Evolutionary conservation across 805 yeast species (phyloP), one percentile per base, ranked within the genome.

Genomic region (Metschnikowia sp.): DNA sequence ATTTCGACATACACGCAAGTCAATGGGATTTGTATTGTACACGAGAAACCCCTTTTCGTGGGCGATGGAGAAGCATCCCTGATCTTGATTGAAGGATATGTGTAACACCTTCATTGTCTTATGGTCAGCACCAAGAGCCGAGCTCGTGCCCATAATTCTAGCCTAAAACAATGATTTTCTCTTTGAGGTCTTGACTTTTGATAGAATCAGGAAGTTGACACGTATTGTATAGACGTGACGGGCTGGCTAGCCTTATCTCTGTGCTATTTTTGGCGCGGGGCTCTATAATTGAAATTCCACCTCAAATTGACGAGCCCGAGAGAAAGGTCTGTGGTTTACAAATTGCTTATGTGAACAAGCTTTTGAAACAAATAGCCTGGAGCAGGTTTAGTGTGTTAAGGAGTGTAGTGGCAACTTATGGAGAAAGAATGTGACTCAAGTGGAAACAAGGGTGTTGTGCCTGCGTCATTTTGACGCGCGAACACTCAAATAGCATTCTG

Each of bases 11-110:
- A 86, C 91, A 52, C 90, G 72, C 50, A 81, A 66, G 50, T 86
- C 94, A 70, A 91, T 75, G 4, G 99, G 98, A 61, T 88, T 91
- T 3, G 96, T 78, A 60, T 86, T 87, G 72, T 82, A 92, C 10
- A 92, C 96, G 45, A 82, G 70, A 63, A 92, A 90, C 13, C 98
- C 97, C 39, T 72, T 66, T 50, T 87, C 90, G 52, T 82, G 84
- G 44, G 94, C 87, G 26, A 88, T 74, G 15, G 96, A 88, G 68
- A 92, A 90, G 64, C 97, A 92, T 33, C 89, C 84, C 58, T 83
- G 86, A 68, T 91, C 96, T 66, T 89, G 96, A 66, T 92, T 92
- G 74, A 89, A 91, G 26, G 82, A 70, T 9, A 86, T 82, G 51
- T 81, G 76, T 18, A 84, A 69, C 34, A 83, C 71, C 44, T 62